phyloP scores from a whole-genome alignment of 176 grass and related monocot genomes.

The Dactylis glomerata region DNA sequence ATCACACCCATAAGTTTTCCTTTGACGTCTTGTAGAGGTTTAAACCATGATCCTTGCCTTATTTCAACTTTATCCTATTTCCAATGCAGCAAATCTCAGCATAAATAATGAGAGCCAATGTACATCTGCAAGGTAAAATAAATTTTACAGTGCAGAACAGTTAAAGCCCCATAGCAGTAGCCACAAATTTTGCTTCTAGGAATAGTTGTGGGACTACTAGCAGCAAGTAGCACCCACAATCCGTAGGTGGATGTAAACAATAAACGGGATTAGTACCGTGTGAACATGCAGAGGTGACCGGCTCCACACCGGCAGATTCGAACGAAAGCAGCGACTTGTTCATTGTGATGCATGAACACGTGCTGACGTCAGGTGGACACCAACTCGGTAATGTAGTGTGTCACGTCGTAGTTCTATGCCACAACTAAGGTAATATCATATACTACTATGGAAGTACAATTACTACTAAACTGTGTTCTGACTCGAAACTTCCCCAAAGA shows the following conservation, averaged over 20 bases:
- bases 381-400: too few relatives aligned
- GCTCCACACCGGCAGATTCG: too few relatives aligned
- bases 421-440: too few relatives aligned
- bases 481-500: not conserved
- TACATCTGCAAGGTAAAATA: not conserved
- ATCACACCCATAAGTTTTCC: conserved; percentile 77
- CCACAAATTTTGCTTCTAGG: not conserved
- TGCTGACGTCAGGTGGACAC: too few relatives aligned
- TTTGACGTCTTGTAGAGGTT: conserved; percentile 68
- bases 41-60: conserved; percentile 81
- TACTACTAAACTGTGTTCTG: not conserved
- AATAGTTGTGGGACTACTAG: not conserved
- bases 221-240: not conserved
- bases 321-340: too few relatives aligned
- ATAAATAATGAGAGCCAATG: not conserved
- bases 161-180: not conserved
- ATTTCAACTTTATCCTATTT: conserved; percentile 80
- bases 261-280: too few relatives aligned
- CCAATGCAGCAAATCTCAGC: conserved; percentile 1
- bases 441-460: not conserved
- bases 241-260: not conserved
- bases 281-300: too few relatives aligned
- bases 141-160: not conserved
- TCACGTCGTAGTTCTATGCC: too few relatives aligned
- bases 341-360: too few relatives aligned